phyloP scores from a whole-genome alignment of 2,329 filamentous ascomycete genomes.

The Pseudophaeomoniella oleicola region DNA sequence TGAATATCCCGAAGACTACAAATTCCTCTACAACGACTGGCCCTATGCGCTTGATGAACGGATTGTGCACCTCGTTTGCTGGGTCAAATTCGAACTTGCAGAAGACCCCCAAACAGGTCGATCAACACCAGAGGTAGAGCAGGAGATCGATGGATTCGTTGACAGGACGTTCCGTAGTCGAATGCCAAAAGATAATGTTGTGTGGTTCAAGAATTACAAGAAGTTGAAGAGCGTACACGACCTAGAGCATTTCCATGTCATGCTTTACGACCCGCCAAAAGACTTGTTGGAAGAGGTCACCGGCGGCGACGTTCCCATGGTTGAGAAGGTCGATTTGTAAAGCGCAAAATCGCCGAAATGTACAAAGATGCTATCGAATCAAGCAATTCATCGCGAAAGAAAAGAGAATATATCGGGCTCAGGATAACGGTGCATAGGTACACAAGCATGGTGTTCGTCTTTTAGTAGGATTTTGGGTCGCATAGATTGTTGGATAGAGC shows the following conservation, averaged over 20 bases:
- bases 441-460: too few species aligned
- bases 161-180: constrained; percentile 47
- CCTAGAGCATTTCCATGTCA: constrained; percentile 89
- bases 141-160: constrained; percentile 58
- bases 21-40: constrained; percentile 81
- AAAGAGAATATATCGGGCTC: too few species aligned
- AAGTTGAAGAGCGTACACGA: constrained; percentile 71
- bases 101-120: constrained; percentile 54
- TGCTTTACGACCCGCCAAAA: constrained; percentile 65
- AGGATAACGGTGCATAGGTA: too few species aligned
- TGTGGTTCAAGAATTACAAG: constrained; percentile 93
- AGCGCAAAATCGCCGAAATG: too few species aligned
- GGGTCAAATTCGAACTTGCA: constrained; percentile 75
- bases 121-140: constrained; percentile 48
- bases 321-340: constrained; percentile 24
- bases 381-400: too few species aligned
- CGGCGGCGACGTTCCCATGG: constrained; percentile 55
- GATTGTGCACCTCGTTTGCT: constrained; percentile 77
- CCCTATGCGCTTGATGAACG: constrained; percentile 69
- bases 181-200: constrained; percentile 32
- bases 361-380: too few species aligned
- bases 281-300: constrained; percentile 58
- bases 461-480: too few species aligned
- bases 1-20: constrained; percentile 32
- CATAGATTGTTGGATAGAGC: too few species aligned